Conservation (phyloP, 2,329 filamentous ascomycete genomes). For the Hysterium pulicare region DNA sequence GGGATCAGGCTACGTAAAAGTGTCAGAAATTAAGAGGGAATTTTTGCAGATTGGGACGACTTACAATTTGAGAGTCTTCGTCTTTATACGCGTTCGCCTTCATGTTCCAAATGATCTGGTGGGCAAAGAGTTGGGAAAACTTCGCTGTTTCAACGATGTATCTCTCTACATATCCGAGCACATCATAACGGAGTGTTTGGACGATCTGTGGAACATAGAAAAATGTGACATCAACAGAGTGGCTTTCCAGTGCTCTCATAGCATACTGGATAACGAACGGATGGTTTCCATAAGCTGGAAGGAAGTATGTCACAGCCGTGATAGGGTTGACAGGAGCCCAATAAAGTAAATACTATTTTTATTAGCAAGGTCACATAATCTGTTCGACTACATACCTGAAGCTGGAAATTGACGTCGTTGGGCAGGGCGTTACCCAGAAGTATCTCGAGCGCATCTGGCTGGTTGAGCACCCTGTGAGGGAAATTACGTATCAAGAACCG, state of each 20-base stretch:
- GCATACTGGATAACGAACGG: conserved; percentile 95
- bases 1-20: conserved; percentile 65
- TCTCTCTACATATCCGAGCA: conserved; percentile 87
- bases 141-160: conserved; percentile 97
- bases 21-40: conserved; percentile 5
- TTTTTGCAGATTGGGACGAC: conserved; percentile 24
- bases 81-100: conserved; percentile 99
- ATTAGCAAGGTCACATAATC: conserved; percentile 8
- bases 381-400: conserved; percentile 60
- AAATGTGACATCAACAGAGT: conserved; percentile 95
- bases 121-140: conserved; percentile 96
- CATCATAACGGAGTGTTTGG: conserved; percentile 89
- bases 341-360: conserved; percentile 73
- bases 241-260: conserved; percentile 89
- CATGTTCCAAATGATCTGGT: conserved; percentile 99
- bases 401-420: conserved; percentile 73
- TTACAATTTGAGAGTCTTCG: conserved; percentile 79
- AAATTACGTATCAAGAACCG: conserved; percentile 77
- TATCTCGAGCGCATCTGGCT: conserved; percentile 79
- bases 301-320: conserved; percentile 87
- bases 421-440: conserved; percentile 76
- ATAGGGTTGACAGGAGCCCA: conserved; percentile 93
- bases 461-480: conserved; percentile 75
- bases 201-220: conserved; percentile 99
- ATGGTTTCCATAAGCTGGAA: conserved; percentile 86